Evolutionary conservation across 2,329 filamentous ascomycete species (phyloP).

Genomic region (Trichoderma pleuroti): DNA sequence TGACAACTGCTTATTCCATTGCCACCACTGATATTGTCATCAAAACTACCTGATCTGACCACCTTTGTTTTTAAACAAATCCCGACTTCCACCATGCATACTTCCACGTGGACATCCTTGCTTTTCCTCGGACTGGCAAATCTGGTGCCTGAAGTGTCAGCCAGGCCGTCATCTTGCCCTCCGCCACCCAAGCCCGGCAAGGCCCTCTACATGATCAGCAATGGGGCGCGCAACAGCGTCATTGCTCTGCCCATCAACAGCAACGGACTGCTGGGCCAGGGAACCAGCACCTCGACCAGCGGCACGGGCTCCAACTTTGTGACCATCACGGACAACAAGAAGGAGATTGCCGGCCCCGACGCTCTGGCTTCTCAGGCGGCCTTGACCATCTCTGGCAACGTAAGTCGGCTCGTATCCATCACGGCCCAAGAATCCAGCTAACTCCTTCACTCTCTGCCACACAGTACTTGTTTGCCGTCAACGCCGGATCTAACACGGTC

Average conservation of each 20-base stretch:
- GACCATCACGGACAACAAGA: constrained; percentile 32
- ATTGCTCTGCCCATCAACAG: constrained; percentile 46
- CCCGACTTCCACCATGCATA: constrained; percentile 4
- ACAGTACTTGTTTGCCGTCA: constrained; percentile 52
- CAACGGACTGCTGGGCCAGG: constrained; percentile 46
- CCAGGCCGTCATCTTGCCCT: not conserved
- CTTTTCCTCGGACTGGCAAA: not conserved
- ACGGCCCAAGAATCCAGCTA: not conserved
- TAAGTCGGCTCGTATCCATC: constrained; percentile 30
- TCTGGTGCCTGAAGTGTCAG: not conserved
- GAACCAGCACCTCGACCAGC: constrained; percentile 43
- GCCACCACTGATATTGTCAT: not conserved
- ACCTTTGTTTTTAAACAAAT: not conserved
- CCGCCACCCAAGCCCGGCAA: constrained; percentile 27
- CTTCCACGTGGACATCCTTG: not conserved
- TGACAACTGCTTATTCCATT: not conserved
- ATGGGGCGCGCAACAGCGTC: constrained; percentile 47
- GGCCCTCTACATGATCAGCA: constrained; percentile 56
- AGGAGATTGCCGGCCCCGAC: constrained; percentile 44
- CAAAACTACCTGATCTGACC: not conserved
- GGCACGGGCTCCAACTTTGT: constrained; percentile 44
- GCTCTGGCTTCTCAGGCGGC: constrained; percentile 49
- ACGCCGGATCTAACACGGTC: constrained; percentile 51
- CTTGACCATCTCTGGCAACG: constrained; percentile 47
- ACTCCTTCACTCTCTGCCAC: not conserved